Base-by-base conservation (phyloP, 1,284 basidiomycete species). In the Microbotryomycetes sp. region DNA sequence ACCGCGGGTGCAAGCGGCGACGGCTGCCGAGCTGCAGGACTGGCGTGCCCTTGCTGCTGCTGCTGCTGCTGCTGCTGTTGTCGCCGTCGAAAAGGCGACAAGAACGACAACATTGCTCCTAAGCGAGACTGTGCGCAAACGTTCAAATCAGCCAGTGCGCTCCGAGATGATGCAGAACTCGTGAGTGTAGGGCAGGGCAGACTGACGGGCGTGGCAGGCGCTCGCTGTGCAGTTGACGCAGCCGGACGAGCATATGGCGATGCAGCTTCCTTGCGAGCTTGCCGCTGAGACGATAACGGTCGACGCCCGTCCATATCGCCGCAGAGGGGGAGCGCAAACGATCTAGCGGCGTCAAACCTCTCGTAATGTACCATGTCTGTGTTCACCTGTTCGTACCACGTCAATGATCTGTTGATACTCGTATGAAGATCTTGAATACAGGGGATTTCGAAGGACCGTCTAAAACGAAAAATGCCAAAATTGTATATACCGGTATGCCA, bases 121-220 rank as follows among this genome's bases (percentile, higher is more conserved):
- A 65, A 28, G 3, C 64, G 60, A 1, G 60, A 61, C 64, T 62
- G 31, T n/a, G n/a, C n/a, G n/a, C n/a, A n/a, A n/a, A n/a, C n/a
- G n/a, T n/a, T n/a, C n/a, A n/a, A n/a, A n/a, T n/a, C n/a, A n/a
- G n/a, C n/a, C n/a, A n/a, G n/a, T n/a, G n/a, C n/a, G n/a, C n/a
- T n/a, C n/a, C n/a, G n/a, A n/a, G n/a, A n/a, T n/a, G n/a, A n/a
- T n/a, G n/a, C n/a, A n/a, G n/a, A n/a, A n/a, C n/a, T n/a, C n/a
- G n/a, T n/a, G n/a, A n/a, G n/a, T n/a, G n/a, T n/a, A n/a, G n/a
- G 21, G 7, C 11, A 48, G n/a, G 18, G 9, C 46, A 52, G 29
- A 52, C 50, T 11, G 21, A 52, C 50, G 9, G 50, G 50, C 24
- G 50, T 52, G n/a, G 24, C 23, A n/a, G 24, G 24, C 23, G 50